Evolutionary conservation across 2,329 filamentous ascomycete species (phyloP).

Genomic region (Xylaria arbuscula): DNA sequence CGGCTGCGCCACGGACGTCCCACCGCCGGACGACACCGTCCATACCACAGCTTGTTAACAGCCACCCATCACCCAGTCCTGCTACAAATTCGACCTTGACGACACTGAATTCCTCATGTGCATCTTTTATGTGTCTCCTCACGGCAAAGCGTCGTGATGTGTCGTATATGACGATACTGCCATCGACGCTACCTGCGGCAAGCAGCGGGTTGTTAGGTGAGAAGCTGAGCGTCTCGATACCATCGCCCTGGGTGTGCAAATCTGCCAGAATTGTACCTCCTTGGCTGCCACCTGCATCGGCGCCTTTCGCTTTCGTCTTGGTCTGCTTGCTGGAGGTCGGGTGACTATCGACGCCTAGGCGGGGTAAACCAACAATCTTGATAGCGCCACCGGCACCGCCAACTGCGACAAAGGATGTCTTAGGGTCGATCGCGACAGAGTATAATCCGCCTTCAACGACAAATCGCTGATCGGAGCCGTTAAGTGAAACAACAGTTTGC

Average conservation of each 20-base stretch:
- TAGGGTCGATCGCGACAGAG: slow-evolving; percentile 84
- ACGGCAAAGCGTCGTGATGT: slow-evolving; percentile 86
- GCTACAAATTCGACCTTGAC: slow-evolving; percentile 92
- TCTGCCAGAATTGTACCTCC: slow-evolving; percentile 79
- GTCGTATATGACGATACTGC: slow-evolving; percentile 87
- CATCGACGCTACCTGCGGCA: slow-evolving; percentile 76
- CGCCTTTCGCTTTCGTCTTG: slow-evolving; percentile 54
- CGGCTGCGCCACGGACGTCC: slow-evolving; percentile 72
- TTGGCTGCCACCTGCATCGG: slow-evolving; percentile 54
- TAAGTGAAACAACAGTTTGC: slow-evolving; percentile 79
- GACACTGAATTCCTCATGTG: slow-evolving; percentile 88
- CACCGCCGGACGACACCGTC: slow-evolving; percentile 91
- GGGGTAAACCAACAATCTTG: slow-evolving; percentile 85
- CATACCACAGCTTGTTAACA: slow-evolving; percentile 89
- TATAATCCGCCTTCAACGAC: slow-evolving; percentile 91
- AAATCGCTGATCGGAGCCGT: slow-evolving; percentile 86
- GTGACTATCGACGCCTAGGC: slow-evolving; percentile 55
- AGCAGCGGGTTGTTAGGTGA: slow-evolving; percentile 62
- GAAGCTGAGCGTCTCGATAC: slow-evolving; percentile 82
- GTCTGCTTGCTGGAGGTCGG: slow-evolving; percentile 45
- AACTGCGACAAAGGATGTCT: slow-evolving; percentile 81
- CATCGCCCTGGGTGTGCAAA: slow-evolving; percentile 78
- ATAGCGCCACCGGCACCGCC: slow-evolving; percentile 90
- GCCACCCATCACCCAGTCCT: slow-evolving; percentile 64
- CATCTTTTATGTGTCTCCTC: slow-evolving; percentile 82